These are phyloP conservation scores for Scheffersomyces cryptocercus DNA, from an alignment of 1,139 yeast species.

Conservation along the genomic window DNA sequence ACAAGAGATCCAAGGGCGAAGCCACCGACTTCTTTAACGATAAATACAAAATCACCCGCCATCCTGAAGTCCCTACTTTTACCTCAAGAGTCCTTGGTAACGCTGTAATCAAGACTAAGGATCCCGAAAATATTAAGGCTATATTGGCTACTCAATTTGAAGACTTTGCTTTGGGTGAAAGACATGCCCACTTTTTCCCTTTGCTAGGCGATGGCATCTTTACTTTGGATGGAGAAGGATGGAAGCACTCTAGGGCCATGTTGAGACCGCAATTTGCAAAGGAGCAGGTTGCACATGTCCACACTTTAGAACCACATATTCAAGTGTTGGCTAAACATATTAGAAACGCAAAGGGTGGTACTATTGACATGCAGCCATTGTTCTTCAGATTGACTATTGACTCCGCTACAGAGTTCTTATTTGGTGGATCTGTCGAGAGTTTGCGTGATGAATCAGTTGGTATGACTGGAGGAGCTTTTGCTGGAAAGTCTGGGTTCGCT, in stretches of 20 bases:
- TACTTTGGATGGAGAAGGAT: conserved; percentile 54
- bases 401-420: conserved; percentile 43
- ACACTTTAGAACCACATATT: conserved; percentile 47
- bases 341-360: conserved; percentile 17
- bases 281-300: conserved; percentile 54
- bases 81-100: conserved; percentile 14
- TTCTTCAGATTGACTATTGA: conserved; percentile 42
- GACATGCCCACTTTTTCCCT: conserved; percentile 44
- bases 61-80: conserved; percentile 12
- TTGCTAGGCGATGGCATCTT: conserved; percentile 60
- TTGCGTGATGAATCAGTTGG: conserved; percentile 34
- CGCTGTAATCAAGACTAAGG: conserved; percentile 16
- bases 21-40: conserved; percentile 10
- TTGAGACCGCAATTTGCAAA: conserved; percentile 60
- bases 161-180: conserved; percentile 52
- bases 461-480: conserved; percentile 16
- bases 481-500: conserved; percentile 27
- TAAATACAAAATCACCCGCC: conserved; percentile 5
- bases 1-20: conserved; percentile 10
- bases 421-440: conserved; percentile 36
- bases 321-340: conserved; percentile 38
- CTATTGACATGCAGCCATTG: conserved; percentile 38
- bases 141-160: conserved; percentile 46
- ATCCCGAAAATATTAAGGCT: conserved; percentile 36
- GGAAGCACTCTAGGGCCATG: conserved; percentile 61